Evolutionary conservation across 805 yeast species (phyloP).

Genomic region (Sugiyamaella lignohabitans): DNA sequence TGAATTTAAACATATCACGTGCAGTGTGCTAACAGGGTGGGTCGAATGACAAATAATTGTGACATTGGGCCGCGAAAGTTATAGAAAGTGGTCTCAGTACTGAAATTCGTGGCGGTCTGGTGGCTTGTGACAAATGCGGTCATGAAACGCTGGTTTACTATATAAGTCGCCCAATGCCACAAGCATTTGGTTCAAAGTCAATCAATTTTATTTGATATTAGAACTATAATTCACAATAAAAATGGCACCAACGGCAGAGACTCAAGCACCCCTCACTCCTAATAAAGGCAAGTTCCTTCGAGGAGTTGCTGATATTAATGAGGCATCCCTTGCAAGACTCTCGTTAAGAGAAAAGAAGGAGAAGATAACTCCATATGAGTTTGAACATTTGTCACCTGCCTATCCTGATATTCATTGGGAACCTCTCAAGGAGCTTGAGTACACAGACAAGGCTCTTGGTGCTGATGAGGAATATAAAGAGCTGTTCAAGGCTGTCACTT

Average conservation of each 20-base stretch:
- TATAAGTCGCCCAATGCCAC: too few species aligned
- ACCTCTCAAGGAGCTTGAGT: conserved; percentile 23
- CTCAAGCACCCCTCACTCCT: not conserved
- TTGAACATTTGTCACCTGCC: conserved; percentile 26
- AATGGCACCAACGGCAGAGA: not conserved
- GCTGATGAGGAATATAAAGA: conserved; percentile 37
- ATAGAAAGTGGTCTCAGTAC: too few species aligned
- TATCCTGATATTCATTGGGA: conserved; percentile 32
- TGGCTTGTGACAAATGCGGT: too few species aligned
- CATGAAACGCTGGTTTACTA: too few species aligned
- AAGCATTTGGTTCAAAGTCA: too few species aligned
- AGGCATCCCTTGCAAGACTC: not conserved
- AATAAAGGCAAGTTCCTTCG: not conserved
- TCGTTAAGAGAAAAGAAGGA: not conserved
- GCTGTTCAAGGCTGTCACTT: conserved; percentile 37
- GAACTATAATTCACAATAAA: too few species aligned
- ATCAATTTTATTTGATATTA: too few species aligned
- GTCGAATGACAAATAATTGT: too few species aligned
- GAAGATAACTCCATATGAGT: conserved; percentile 21
- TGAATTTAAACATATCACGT: too few species aligned
- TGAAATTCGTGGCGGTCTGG: too few species aligned
- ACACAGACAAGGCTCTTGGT: conserved; percentile 31
- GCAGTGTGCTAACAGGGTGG: too few species aligned
- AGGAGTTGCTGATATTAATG: not conserved
- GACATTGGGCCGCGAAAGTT: too few species aligned